These are phyloP conservation scores for Periconia digitata DNA, from an alignment of 2,329 filamentous ascomycete genomes.

Conservation along the genomic window DNA sequence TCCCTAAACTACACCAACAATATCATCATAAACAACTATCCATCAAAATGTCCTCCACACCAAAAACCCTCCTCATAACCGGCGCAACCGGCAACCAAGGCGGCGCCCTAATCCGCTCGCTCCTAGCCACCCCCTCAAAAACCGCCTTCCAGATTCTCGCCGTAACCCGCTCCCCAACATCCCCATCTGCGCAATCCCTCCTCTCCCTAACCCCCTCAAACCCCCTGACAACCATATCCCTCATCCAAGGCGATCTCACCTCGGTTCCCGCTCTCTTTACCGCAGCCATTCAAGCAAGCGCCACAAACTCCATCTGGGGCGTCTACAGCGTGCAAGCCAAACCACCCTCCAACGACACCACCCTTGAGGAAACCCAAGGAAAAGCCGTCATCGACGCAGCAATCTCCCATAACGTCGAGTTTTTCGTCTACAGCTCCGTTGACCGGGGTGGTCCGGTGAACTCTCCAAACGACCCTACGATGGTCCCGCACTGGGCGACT, in stretches of 20 bases:
- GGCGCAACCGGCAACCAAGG: conserved; percentile 49
- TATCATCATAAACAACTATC: neutral
- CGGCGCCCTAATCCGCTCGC: conserved; percentile 41
- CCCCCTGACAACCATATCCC: conserved; percentile 47
- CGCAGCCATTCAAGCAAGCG: conserved; percentile 38
- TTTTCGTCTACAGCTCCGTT: conserved; percentile 41
- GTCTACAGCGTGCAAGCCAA: conserved; percentile 29
- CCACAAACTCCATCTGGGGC: conserved; percentile 22
- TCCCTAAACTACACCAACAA: neutral
- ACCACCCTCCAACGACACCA: conserved; percentile 32
- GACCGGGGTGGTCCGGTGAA: conserved; percentile 39
- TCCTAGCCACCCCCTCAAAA: conserved; percentile 17
- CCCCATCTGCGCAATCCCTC: conserved; percentile 51
- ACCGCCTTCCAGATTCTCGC: conserved; percentile 55
- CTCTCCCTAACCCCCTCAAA: conserved; percentile 13
- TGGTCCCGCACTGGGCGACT: conserved; percentile 59
- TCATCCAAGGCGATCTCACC: conserved; percentile 58
- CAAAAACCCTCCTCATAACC: conserved; percentile 41
- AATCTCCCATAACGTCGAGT: conserved; percentile 26
- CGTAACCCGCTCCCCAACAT: conserved; percentile 55
- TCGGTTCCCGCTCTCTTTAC: conserved; percentile 52
- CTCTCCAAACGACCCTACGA: conserved; percentile 53
- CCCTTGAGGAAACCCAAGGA: conserved; percentile 34
- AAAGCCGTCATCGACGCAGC: conserved; percentile 37
- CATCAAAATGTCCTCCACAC: conserved; percentile 22